Conservation (phyloP, 2,329 filamentous ascomycete genomes). For the Trichoderma hamatum region DNA sequence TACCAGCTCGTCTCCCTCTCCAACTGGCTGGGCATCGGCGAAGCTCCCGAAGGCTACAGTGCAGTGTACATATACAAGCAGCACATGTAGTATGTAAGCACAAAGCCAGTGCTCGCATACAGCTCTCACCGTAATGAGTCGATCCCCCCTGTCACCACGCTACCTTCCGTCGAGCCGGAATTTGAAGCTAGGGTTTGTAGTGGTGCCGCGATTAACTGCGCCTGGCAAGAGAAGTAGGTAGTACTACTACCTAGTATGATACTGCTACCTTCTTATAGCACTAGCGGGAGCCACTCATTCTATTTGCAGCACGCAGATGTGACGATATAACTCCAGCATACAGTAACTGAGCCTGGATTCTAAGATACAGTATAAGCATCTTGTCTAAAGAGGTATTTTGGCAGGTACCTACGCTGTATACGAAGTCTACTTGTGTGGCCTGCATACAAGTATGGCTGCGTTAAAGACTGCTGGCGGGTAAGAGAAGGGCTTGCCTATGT, state of each 20-base stretch:
- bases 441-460: background rate
- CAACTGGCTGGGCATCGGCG: conserved; percentile 3
- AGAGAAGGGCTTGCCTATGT: background rate
- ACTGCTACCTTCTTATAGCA: background rate
- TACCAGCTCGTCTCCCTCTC: conserved; percentile 4
- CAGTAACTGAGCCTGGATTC: background rate
- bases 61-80: background rate
- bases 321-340: background rate
- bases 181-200: conserved; percentile 11
- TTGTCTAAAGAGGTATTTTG: background rate
- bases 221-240: background rate
- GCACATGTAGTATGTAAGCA: conserved; percentile 11
- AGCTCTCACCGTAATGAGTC: conserved; percentile 15
- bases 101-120: conserved; percentile 12
- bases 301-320: background rate
- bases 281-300: background rate
- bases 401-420: background rate
- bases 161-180: conserved; percentile 26
- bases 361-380: background rate
- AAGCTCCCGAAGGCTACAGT: background rate
- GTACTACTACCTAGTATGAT: background rate
- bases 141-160: conserved; percentile 15
- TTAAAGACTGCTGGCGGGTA: background rate
- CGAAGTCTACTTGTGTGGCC: background rate
- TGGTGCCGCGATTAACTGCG: background rate